Base-by-base conservation (phyloP, 2,329 filamentous ascomycete genomes). In the Penicillium olsonii region DNA sequence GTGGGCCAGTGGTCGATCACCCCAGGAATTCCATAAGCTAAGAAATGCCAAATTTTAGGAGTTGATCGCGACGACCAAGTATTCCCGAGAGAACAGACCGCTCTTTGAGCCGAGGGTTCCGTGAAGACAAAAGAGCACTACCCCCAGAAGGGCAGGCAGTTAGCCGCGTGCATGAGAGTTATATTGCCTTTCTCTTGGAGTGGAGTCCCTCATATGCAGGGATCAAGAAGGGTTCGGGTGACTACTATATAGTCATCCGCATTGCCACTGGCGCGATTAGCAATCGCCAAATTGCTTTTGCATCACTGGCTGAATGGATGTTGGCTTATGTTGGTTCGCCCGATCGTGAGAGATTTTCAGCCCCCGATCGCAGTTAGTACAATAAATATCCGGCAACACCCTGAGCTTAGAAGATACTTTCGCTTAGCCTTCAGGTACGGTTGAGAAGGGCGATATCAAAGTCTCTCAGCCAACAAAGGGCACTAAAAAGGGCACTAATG, bases 251-350 rank as follows among this genome's bases (percentile, higher is more conserved):
- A 35, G 34, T 45, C 42, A 14, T 34, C 47, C 47, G 47, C 42
- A 22, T 45, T 39, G 22, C 42, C 47, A 45, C 27, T 49, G 26
- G 47, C 35, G 42, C 47, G 47, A 49, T 49, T 40, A 40, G 47
- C 42, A 37, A 19, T 31, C 22, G 15, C n/a, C 6, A 20, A n/a
- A 38, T n/a, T 31, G 33, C 19, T 17, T 37, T 38, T 44, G 26
- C 34, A 19, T 38, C 4, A 20, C 6, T 24, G 22, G 22, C 22
- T 24, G 22, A 24, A 24, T 24, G 22, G 8, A 24, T 24, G 22
- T 8, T 24, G 22, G 22, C 22, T 24, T n/a, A n/a, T n/a, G n/a
- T 31, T 8, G 27, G 7, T 15, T 12, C 27, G 14, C 14, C 8
- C 40, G 19, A 33, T 17, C 33, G 10, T 9, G 33, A 15, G n/a